phyloP scores from a whole-genome alignment of 768 basidiomycete species.

The Naganishia vaughanmartiniae region DNA sequence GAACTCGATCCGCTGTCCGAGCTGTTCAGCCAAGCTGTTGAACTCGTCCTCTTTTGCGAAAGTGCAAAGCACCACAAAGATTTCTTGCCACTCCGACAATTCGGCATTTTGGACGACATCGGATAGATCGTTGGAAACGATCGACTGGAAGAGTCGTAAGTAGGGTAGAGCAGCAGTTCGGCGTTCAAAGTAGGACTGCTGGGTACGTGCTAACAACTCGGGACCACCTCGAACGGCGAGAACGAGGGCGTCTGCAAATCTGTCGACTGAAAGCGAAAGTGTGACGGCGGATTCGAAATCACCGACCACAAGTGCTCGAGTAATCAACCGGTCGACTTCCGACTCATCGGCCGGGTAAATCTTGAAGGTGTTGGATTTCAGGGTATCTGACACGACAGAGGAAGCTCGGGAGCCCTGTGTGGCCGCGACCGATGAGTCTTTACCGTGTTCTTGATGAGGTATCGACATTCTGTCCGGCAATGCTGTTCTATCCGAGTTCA shows the following conservation, averaged over 20 bases:
- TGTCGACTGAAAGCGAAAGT: conserved; percentile 79
- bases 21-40: conserved; percentile 78
- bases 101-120: conserved; percentile 97
- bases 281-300: conserved; percentile 91
- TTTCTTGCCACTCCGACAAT: conserved; percentile 88
- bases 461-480: conserved; percentile 59
- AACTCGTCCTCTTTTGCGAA: conserved; percentile 86
- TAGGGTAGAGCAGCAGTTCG: conserved; percentile 74
- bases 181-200: conserved; percentile 88
- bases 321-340: conserved; percentile 81
- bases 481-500: conserved; percentile 59
- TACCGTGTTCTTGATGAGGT: conserved; percentile 73
- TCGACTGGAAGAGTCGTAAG: conserved; percentile 88
- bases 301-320: conserved; percentile 90
- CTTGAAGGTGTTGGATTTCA: conserved; percentile 79
- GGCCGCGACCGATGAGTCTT: conserved; percentile 89
- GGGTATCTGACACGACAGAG: conserved; percentile 65
- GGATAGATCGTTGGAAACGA: conserved; percentile 83
- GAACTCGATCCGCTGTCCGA: conserved; percentile 86
- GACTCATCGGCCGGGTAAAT: conserved; percentile 86
- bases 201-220: conserved; percentile 79
- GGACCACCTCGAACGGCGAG: conserved; percentile 87
- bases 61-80: conserved; percentile 93
- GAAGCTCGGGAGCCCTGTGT: conserved; percentile 89
- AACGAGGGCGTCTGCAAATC: conserved; percentile 91